These are phyloP conservation scores for Parsonsia alboflavescens DNA, from an alignment of 257 asterid genomes.

Conservation along the genomic window DNA sequence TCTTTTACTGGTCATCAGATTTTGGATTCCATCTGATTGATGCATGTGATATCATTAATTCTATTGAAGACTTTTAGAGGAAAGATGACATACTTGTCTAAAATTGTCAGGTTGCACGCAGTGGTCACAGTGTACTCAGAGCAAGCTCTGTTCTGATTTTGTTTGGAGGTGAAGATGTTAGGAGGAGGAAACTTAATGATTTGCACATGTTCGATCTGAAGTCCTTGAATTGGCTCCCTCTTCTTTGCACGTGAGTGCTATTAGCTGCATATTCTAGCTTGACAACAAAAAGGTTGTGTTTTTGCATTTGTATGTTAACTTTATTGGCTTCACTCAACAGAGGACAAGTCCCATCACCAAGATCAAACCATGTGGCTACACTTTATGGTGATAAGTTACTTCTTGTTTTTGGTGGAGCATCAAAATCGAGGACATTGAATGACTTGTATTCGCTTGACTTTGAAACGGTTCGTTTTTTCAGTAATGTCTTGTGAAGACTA, in stretches of 20 bases:
- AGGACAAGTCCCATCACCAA: slow-evolving; percentile 86
- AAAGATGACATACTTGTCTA: neutral
- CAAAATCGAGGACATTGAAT: slow-evolving; percentile 86
- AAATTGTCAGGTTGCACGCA: slow-evolving; percentile 72
- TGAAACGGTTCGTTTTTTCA: slow-evolving; percentile 64
- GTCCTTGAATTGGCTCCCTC: slow-evolving; percentile 97
- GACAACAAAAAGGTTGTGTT: no score
- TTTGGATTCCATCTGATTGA: neutral
- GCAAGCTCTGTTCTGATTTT: slow-evolving; percentile 74
- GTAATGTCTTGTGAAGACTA: neutral
- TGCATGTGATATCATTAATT: neutral
- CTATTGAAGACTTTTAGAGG: neutral
- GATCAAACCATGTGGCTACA: slow-evolving; percentile 84
- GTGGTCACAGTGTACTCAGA: slow-evolving; percentile 91
- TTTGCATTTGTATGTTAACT: neutral
- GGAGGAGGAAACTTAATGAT: slow-evolving; percentile 82
- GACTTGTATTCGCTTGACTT: slow-evolving; percentile 91
- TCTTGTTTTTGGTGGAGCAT: slow-evolving; percentile 78
- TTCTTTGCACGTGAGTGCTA: slow-evolving; percentile 90
- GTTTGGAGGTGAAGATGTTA: slow-evolving; percentile 92
- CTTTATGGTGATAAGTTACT: slow-evolving; percentile 87
- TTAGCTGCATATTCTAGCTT: slow-evolving; percentile 3
- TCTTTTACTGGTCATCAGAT: neutral
- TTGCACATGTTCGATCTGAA: slow-evolving; percentile 95
- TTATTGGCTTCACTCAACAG: slow-evolving; percentile 31